A percentile compares a stretch with the other conserved stretches of the same genome.
Conservation (phyloP, 106 monocot species). For the Amphibolis antarctica region DNA sequence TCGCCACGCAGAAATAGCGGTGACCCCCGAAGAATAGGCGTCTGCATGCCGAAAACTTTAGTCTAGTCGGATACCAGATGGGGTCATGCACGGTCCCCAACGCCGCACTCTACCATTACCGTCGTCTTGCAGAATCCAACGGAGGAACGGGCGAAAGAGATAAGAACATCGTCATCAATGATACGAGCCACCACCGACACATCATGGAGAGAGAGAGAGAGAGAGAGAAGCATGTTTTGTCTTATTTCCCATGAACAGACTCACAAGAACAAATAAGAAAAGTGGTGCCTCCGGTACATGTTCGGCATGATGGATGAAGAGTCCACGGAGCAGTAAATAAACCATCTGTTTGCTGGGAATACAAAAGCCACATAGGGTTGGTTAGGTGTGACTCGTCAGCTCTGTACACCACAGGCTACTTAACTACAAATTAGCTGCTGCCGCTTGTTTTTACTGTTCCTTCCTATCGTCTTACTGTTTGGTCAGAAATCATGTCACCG, state of each 20-base stretch:
- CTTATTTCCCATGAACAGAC: background rate
- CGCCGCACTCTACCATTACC: no score
- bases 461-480: background rate
- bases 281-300: background rate
- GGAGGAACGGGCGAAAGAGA: background rate
- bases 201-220: background rate
- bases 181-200: background rate
- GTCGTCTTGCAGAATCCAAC: conserved; percentile 3
- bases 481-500: background rate
- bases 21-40: background rate
- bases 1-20: no score
- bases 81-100: background rate
- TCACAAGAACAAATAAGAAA: background rate
- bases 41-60: background rate
- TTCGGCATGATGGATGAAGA: background rate
- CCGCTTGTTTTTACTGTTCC: background rate
- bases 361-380: conserved; percentile 4
- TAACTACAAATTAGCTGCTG: conserved; percentile 5
- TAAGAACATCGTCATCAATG: no score
- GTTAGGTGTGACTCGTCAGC: conserved; percentile 9
- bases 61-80: background rate
- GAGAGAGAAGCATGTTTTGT: background rate
- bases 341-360: background rate
- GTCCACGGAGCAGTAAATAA: conserved; percentile 5
- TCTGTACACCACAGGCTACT: conserved; percentile 3